Evolutionary conservation across 1,139 yeast species (phyloP), one percentile per base, ranked within the genome.

Genomic region (Candida anutae): DNA sequence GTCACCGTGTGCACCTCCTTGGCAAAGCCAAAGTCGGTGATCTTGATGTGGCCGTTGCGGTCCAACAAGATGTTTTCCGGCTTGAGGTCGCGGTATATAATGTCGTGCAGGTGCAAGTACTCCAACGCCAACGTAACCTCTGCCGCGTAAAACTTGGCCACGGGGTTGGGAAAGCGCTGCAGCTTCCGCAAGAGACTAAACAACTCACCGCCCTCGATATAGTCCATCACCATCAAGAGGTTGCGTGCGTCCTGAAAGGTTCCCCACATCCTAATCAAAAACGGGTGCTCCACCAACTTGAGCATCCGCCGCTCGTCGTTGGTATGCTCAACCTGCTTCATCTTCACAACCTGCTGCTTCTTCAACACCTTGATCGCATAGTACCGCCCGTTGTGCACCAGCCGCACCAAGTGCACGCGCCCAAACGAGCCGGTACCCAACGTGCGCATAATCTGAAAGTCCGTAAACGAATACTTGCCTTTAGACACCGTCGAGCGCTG

Each of bases 381-480:
- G 42, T 63, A 73, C 30, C 78, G 53, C 3, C 77, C 77, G 40
- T 73, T 73, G 46, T 73, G 79, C 12, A 70, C 72, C 1, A 74
- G 67, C 28, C 77, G 51, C 11, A 71, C 77, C 36, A 73, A 51
- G 48, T 73, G 78, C 25, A 73, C 79, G 35, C 79, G 49, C n/a
- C 79, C 79, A 48, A 73, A 73, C 3, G 76, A 69, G 2, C 79
- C 79, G 1, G 79, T 73, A 2, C 79, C 79, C 31, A 73, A 54
- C 5, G 79, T 73, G 34, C 77, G 55, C 54, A 73, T 55, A 25
- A 71, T 58, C 29, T 62, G 67, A 40, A 73, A 73, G 43, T 73
- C 79, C 21, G 58, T 53, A 21, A 73, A 46, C 4, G 74, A 59
- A 42, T 72, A 72, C 42, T 71, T 72, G n/a, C 78, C 78, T 37